Conservation (phyloP, 2,329 filamentous ascomycete genomes). For the Colletotrichum neosansevieriae region DNA sequence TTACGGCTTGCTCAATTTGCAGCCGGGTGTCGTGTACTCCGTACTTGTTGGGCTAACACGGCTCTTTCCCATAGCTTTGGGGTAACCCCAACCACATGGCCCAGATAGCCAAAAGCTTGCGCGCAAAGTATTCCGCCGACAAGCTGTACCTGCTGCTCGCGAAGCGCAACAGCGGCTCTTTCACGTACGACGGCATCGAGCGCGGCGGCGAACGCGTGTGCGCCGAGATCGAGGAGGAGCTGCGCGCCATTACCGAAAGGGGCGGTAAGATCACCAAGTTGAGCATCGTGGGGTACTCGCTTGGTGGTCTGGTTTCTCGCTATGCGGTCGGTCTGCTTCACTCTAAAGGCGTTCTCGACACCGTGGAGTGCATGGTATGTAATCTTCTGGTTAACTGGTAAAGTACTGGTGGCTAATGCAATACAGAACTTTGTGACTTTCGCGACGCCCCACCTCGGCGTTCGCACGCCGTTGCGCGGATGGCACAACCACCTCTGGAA, state of each 20-base stretch:
- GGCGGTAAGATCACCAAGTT: slow-evolving; percentile 84
- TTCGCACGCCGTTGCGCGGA: slow-evolving; percentile 75
- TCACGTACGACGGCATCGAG: slow-evolving; percentile 79
- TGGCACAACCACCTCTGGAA: slow-evolving; percentile 81
- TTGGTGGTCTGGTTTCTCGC: slow-evolving; percentile 87
- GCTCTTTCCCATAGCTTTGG: slow-evolving; percentile 70
- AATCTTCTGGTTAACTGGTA: not conserved
- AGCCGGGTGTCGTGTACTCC: not conserved
- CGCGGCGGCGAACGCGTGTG: slow-evolving; percentile 75
- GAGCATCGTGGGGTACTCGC: slow-evolving; percentile 89
- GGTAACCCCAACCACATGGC: slow-evolving; percentile 81
- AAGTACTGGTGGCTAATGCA: not conserved
- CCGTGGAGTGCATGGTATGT: slow-evolving; percentile 79
- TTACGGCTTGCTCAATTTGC: not conserved
- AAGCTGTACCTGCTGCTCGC: slow-evolving; percentile 77
- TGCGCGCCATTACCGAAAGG: slow-evolving; percentile 65
- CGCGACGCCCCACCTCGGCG: slow-evolving; percentile 85
- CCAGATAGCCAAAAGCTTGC: slow-evolving; percentile 74
- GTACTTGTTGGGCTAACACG: slow-evolving; percentile 43
- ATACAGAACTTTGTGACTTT: slow-evolving; percentile 92
- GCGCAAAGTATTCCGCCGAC: slow-evolving; percentile 70
- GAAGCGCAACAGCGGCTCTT: slow-evolving; percentile 79
- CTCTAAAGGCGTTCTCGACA: slow-evolving; percentile 82
- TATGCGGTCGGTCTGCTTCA: slow-evolving; percentile 89
- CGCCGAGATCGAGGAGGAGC: slow-evolving; percentile 74